Base-by-base conservation (phyloP, 495 filamentous ascomycete genomes). In the Halenospora varia region DNA sequence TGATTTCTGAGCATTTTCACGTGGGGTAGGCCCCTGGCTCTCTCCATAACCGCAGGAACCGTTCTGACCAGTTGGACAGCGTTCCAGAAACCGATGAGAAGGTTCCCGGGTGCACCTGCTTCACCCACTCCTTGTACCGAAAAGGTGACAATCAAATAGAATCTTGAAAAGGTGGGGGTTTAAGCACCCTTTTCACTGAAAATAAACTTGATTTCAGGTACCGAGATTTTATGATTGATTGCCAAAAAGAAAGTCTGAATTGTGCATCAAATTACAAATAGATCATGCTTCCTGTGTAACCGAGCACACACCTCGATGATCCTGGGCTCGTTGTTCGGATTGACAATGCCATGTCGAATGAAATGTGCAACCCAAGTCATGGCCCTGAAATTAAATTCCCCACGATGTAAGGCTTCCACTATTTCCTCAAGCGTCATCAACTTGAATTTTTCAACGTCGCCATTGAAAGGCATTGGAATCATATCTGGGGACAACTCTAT, bases 381-480 rank as follows among this genome's bases (percentile, higher is more conserved):
- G 51, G 51, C 50, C 26, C 26, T 29, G 19, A 40, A 40, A 19
- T 48, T 48, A 23, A 60, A 60, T 48, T 60, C 57, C 9, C 51
- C 42, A 18, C 29, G 20, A 44, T 53, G 25, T 25, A 60, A 22
- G n/a, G 51, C 57, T 15, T 24, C 51, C 50, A 53, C 26, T 3
- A 60, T 40, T 20, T 60, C 57, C 29, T 53, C 13, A 17, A 60
- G 51, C 3, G 57, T 54, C 57, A 55, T 55, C 25, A 60, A 42
- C 51, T 35, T 60, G 46, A 60, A 60, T 47, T 26, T 40, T 20
- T 60, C 51, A 35, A 60, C 57, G 18, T 60, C 57, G 40, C 46
- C 51, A 39, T 55, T 23, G 24, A 40, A 35, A 18, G 49, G 49
- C 25, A 8, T 48, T 20, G 25, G 46, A 24, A 50, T 57, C 45